phyloP scores from a whole-genome alignment of 2,329 filamentous ascomycete genomes.

The Orbilia blumenaviensis region DNA sequence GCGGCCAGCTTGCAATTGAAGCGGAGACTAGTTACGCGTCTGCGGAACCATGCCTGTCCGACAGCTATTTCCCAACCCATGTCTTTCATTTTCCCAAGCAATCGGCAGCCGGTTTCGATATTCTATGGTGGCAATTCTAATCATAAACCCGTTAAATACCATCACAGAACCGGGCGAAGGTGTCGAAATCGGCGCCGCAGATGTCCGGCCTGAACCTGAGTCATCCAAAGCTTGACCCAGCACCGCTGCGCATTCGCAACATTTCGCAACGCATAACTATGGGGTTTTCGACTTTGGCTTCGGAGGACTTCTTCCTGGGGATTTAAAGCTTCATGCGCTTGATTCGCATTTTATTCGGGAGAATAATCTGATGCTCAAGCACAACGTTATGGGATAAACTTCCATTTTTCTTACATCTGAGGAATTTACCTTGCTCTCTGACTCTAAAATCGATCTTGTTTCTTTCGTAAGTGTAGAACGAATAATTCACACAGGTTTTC shows the following conservation, averaged over 20 bases:
- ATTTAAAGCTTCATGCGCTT: not conserved
- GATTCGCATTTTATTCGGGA: no score
- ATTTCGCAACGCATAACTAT: conserved; percentile 23
- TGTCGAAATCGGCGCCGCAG: conserved; percentile 43
- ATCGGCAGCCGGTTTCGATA: not conserved
- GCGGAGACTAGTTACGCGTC: not conserved
- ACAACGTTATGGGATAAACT: not conserved
- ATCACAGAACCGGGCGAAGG: conserved; percentile 1
- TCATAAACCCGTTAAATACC: not conserved
- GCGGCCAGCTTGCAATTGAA: not conserved
- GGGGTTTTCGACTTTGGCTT: not conserved
- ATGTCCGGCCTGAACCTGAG: conserved; percentile 42
- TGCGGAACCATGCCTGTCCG: not conserved
- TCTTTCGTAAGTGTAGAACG: not conserved
- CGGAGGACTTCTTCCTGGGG: not conserved
- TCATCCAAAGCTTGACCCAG: conserved; percentile 13
- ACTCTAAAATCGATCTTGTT: not conserved
- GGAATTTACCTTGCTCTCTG: not conserved
- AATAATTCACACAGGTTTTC: not conserved
- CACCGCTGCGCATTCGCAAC: conserved; percentile 18
- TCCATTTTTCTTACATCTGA: not conserved
- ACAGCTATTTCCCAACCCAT: not conserved
- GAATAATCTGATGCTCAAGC: not conserved
- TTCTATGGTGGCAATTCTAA: not conserved
- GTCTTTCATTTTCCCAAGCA: not conserved